These are phyloP conservation scores for Hypholoma fasciculare DNA, from an alignment of 768 basidiomycete species.

Conservation along the genomic window DNA sequence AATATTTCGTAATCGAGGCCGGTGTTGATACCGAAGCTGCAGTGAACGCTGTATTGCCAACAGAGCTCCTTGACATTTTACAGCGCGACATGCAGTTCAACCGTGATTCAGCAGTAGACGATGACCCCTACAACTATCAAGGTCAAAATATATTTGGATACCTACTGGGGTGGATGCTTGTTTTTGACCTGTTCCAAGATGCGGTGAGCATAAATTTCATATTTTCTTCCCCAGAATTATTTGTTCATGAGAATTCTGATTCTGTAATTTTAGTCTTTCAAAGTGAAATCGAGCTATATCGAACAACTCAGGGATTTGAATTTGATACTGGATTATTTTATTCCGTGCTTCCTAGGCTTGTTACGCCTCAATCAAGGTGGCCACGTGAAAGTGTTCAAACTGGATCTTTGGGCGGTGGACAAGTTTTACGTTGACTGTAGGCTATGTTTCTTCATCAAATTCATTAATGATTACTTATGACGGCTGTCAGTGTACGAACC, in stretches of 20 bases:
- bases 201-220: slow-evolving; percentile 56
- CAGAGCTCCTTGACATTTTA: slow-evolving; percentile 65
- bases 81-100: slow-evolving; percentile 43
- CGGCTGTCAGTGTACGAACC: slow-evolving; percentile 54
- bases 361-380: slow-evolving; percentile 65
- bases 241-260: slow-evolving; percentile 5
- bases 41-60: slow-evolving; percentile 46
- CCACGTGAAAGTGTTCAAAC: slow-evolving; percentile 66
- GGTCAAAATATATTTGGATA: slow-evolving; percentile 56
- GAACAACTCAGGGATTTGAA: slow-evolving; percentile 78
- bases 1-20: slow-evolving; percentile 84
- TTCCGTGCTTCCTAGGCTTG: slow-evolving; percentile 70
- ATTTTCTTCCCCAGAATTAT: not conserved
- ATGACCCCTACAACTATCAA: slow-evolving; percentile 32
- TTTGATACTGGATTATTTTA: slow-evolving; percentile 61
- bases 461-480: not conserved
- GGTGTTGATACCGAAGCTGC: slow-evolving; percentile 67
- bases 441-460: slow-evolving; percentile 20
- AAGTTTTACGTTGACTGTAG: slow-evolving; percentile 77
- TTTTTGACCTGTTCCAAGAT: slow-evolving; percentile 81
- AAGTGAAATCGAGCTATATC: slow-evolving; percentile 81
- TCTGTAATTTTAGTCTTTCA: slow-evolving; percentile 64
- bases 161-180: slow-evolving; percentile 88
- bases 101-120: slow-evolving; percentile 34
- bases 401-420: slow-evolving; percentile 85